Base-by-base conservation (phyloP, 2,329 filamentous ascomycete species). In the Acephala macrosclerotiorum region DNA sequence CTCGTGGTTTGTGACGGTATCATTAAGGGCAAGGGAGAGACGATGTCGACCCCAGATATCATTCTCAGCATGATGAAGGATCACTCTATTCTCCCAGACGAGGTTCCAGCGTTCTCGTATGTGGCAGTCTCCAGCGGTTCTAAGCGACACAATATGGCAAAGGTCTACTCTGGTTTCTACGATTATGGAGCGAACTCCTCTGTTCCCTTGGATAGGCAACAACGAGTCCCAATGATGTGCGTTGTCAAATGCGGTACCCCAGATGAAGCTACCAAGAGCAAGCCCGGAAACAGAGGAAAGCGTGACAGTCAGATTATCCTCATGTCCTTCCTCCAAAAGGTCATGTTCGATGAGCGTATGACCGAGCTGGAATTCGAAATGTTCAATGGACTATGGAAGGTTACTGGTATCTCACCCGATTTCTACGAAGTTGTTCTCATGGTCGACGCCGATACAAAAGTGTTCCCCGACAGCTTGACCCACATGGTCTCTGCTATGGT, bases 271-370 rank as follows among this genome's bases (percentile, higher is more conserved):
- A 84, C 80, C 47, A 91, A 91, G 73, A 85, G 91, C 64, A 99
- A 99, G 81, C 93, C 96, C 14, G 96, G 96, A 74, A 99, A 99
- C 81, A 89, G 96, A 80, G 96, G 96, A 80, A 99, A 99, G 85
- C 93, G 96, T 77, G 96, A 99, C 85, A 97, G 93, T 83, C 96
- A 99, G 79, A 97, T 99, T 76, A 96, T 99, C 73, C 86, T 99
- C 71, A 99, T 99, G 96, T 97, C 94, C 5, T 99, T 99, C 85
- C 83, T 99, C 72, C 96, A 99, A 78, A 99, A 99, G 83, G 96
- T 99, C 76, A 99, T 99, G 96, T 99, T 99, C 75, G 96, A 99
- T 78, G 96, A 99, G 81, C 92, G 96, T 68, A 99, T 99, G 96
- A 99, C 96, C 20, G 95, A 99, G 79, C 90, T 99, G 60, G 96